Evolutionary conservation across 2,329 filamentous ascomycete genomes (phyloP), one percentile per base, ranked within the genome.

Genomic region (Trichoderma pleuroti): DNA sequence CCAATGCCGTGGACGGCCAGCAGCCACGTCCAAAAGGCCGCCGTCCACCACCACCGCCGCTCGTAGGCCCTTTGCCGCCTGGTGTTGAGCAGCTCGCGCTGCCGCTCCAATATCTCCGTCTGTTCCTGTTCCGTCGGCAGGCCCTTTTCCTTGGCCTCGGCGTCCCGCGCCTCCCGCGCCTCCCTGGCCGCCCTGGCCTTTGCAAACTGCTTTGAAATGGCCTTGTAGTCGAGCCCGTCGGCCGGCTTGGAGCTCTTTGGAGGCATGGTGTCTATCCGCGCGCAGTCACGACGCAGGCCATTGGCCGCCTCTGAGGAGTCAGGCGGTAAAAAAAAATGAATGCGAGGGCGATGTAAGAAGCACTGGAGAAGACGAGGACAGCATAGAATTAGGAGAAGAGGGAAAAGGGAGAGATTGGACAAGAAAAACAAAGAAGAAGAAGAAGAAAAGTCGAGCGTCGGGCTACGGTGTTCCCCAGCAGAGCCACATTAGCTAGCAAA

Each of bases 1-100:
- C 94, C 95, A 42, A 92, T 84, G 59, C 88, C 85, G 79, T 99
- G 96, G 52, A 98, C 86, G 74, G 82, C 88, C 79, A 93, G 82
- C 78, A 94, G 82, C 84, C 90, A 90, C 49, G 85, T 78, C 84
- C 93, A 93, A 79, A 94, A 93, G 46, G 84, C 87, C 39, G 90
- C 82, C 2, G 86, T 85, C 87, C 87, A 89, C 72, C 81, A 80
- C 84, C 85, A 88, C 39, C 86, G 83, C 59, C 80, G 78, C 78
- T 87, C 85, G 76, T 86, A 89, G 59, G 81, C 82, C 32, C 78
- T 76, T 71, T 85, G 86, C 72, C 86, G 82, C 71, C 79, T 80
- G 67, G 79, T 76, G 74, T 88, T 86, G 74, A 88, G 81, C 68
- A 81, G 80, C 32, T 81, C 80, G 56, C 84, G 84, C 72, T 81